A percentile compares a stretch with the other conserved stretches of the same genome.
Evolutionary conservation across 768 basidiomycete species (phyloP).

Genomic region (Pleurotus citrinopileatus): DNA sequence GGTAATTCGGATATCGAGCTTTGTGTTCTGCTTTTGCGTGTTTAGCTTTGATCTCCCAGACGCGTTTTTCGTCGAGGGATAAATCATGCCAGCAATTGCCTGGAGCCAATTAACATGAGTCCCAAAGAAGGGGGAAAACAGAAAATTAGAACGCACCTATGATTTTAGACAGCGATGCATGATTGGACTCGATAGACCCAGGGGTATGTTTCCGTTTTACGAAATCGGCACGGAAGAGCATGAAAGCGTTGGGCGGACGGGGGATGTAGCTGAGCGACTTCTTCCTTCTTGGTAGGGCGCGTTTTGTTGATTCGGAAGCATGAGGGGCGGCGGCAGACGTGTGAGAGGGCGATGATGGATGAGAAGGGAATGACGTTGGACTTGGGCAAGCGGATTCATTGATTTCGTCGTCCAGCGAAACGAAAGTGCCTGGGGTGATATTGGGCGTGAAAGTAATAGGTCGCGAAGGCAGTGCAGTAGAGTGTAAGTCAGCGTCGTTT

Average conservation of each 20-base stretch:
- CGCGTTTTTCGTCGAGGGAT: constrained; percentile 64
- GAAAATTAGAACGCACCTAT: constrained; percentile 44
- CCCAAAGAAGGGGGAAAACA: constrained; percentile 23
- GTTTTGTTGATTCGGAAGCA: constrained; percentile 36
- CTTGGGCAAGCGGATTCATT: constrained; percentile 16
- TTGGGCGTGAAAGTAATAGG: constrained; percentile 63
- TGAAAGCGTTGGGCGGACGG: constrained; percentile 83
- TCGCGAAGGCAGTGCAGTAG: constrained; percentile 34
- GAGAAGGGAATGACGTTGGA: constrained; percentile 30
- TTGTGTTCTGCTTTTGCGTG: constrained; percentile 74
- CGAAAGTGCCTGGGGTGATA: constrained; percentile 52
- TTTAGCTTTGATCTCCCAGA: constrained; percentile 74
- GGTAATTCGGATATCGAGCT: constrained; percentile 63
- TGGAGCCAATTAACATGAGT: constrained; percentile 19
- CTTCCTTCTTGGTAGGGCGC: constrained; percentile 59
- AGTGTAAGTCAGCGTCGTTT: constrained; percentile 41
- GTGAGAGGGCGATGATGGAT: constrained; percentile 46
- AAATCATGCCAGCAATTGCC: constrained; percentile 77
- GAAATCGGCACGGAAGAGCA: constrained; percentile 82
- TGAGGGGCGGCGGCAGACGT: constrained; percentile 42
- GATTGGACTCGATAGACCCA: constrained; percentile 74
- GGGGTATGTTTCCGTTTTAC: constrained; percentile 78
- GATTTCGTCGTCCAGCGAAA: constrained; percentile 25
- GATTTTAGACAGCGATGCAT: constrained; percentile 72
- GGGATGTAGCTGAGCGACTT: constrained; percentile 66